These are phyloP conservation scores for Sonneratia caseolaris DNA, from an alignment of 345 rosid species.

Conservation along the genomic window DNA sequence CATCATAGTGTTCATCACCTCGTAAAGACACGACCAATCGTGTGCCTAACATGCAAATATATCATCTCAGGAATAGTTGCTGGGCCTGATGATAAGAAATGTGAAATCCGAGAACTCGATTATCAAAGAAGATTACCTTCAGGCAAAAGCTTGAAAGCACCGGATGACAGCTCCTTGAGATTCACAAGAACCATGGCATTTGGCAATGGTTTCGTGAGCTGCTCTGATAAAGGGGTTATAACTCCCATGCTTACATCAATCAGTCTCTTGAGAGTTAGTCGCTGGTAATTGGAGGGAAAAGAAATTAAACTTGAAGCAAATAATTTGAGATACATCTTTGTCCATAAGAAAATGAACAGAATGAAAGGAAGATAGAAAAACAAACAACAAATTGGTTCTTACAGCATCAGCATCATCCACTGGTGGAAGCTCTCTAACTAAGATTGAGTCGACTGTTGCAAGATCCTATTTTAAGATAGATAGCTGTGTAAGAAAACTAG, in stretches of 20 bases:
- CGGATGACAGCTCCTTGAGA: slow-evolving; percentile 75
- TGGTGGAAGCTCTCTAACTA: slow-evolving; percentile 79
- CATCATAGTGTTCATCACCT: slow-evolving; percentile 71
- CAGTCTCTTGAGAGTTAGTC: slow-evolving; percentile 87
- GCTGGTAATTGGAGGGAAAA: slow-evolving; percentile 28
- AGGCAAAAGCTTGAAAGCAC: slow-evolving; percentile 92
- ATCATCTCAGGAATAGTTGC: slow-evolving; percentile 1
- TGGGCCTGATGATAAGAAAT: neutral
- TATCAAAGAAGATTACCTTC: slow-evolving; percentile 44
- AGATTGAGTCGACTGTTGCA: slow-evolving; percentile 86
- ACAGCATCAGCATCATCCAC: slow-evolving; percentile 76
- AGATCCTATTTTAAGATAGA: slow-evolving; percentile 50
- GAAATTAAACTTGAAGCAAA: neutral
- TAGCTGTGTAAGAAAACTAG: slow-evolving; percentile 11
- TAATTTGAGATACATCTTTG: neutral
- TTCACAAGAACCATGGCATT: slow-evolving; percentile 87
- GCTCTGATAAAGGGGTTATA: slow-evolving; percentile 83
- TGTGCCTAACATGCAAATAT: slow-evolving; percentile 42
- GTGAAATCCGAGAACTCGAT: slow-evolving; percentile 4
- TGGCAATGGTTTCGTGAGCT: slow-evolving; percentile 88
- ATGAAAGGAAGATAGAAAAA: slow-evolving; percentile 3
- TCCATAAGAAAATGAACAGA: neutral
- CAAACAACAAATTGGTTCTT: slow-evolving; percentile 24
- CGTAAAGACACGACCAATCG: slow-evolving; percentile 80
- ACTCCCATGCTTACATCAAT: slow-evolving; percentile 92